These are phyloP conservation scores for Davidsoniella australis DNA, from an alignment of 2,329 filamentous ascomycete species.

Conservation along the genomic window DNA sequence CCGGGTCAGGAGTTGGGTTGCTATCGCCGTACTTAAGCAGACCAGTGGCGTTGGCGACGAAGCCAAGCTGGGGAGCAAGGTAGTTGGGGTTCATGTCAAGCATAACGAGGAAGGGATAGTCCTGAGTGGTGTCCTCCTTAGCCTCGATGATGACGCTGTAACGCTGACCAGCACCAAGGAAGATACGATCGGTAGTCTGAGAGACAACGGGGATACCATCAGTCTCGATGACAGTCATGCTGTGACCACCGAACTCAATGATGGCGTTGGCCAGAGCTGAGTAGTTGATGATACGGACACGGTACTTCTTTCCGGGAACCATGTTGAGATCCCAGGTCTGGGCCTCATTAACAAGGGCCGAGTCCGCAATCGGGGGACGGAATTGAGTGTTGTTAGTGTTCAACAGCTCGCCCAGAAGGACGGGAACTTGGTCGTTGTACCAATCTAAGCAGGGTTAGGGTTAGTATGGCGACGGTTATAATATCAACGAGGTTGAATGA, in stretches of 20 bases:
- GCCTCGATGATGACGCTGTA: slow-evolving; percentile 30
- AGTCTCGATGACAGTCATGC: slow-evolving; percentile 29
- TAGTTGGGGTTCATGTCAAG: slow-evolving; percentile 27
- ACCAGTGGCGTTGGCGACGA: slow-evolving; percentile 26
- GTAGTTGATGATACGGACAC: slow-evolving; percentile 30
- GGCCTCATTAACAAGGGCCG: slow-evolving; percentile 34
- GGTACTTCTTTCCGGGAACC: slow-evolving; percentile 22
- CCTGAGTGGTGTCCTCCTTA: slow-evolving; percentile 21
- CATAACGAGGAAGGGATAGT: slow-evolving; percentile 27
- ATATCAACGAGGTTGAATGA: not conserved
- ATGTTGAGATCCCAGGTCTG: slow-evolving; percentile 16
- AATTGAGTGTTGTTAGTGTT: slow-evolving; percentile 28
- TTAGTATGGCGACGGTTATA: not conserved
- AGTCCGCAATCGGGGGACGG: slow-evolving; percentile 34
- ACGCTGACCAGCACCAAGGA: slow-evolving; percentile 27
- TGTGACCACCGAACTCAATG: slow-evolving; percentile 26
- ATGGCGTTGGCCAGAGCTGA: slow-evolving; percentile 27
- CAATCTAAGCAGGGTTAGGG: slow-evolving; percentile 25
- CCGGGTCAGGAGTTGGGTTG: slow-evolving; percentile 15
- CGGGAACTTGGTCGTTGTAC: slow-evolving; percentile 38
- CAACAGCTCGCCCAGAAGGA: slow-evolving; percentile 29
- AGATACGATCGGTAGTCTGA: slow-evolving; percentile 22
- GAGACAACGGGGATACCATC: slow-evolving; percentile 26
- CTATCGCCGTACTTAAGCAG: slow-evolving; percentile 24
- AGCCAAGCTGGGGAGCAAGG: slow-evolving; percentile 16